phyloP scores from a whole-genome alignment of 148 eudicot species.

The Camellia sinensis region DNA sequence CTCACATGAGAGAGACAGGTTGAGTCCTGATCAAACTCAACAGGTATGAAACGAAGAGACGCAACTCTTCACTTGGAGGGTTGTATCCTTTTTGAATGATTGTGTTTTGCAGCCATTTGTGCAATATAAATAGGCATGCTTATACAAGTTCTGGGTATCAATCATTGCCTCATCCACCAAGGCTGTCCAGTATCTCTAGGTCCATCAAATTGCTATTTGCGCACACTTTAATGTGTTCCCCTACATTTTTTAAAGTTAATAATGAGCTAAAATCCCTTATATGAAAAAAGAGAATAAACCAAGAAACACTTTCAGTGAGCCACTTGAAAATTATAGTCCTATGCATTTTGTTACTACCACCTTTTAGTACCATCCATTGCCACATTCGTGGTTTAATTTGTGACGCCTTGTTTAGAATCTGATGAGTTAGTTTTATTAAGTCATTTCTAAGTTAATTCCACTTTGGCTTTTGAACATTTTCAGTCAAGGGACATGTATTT shows the following conservation, averaged over 20 bases:
- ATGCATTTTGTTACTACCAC: not conserved
- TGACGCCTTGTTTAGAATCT: not conserved
- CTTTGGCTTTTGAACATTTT: slow-evolving; percentile 15
- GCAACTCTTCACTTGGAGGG: too few relatives aligned
- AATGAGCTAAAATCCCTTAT: too few relatives aligned
- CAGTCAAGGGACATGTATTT: slow-evolving; percentile 81
- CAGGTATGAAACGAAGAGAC: too few relatives aligned
- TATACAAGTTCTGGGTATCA: too few relatives aligned
- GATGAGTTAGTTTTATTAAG: not conserved
- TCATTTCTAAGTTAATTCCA: not conserved
- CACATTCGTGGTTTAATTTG: not conserved
- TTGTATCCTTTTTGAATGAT: too few relatives aligned
- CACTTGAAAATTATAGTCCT: not conserved
- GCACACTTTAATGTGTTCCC: not conserved
- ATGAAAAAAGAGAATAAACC: not conserved
- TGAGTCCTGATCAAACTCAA: too few relatives aligned
- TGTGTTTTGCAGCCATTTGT: too few relatives aligned
- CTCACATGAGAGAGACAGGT: too few relatives aligned
- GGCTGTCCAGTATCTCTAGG: too few relatives aligned
- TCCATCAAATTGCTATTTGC: not conserved
- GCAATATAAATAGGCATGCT: too few relatives aligned
- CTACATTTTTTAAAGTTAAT: too few relatives aligned
- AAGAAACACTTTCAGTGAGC: not conserved
- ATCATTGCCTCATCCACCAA: too few relatives aligned
- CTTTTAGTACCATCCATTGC: not conserved